These are phyloP conservation scores for Metschnikowia reukaufii DNA, from an alignment of 805 yeast genomes.

Conservation along the genomic window DNA sequence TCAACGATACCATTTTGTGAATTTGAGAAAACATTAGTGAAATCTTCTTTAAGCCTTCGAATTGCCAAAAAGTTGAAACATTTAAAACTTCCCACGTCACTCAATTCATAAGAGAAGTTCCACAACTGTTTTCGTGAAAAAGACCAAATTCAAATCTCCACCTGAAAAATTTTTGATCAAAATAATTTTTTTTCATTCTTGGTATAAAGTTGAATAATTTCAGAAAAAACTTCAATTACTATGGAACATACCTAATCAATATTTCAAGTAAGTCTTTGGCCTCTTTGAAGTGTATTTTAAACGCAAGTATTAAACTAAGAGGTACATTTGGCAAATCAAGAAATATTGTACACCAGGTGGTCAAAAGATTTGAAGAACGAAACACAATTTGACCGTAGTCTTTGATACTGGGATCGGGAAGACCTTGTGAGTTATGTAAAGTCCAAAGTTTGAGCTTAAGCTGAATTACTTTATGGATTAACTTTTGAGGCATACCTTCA, in stretches of 20 bases:
- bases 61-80: too few relatives aligned
- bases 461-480: conserved; percentile 1
- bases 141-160: too few relatives aligned
- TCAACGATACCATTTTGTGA: too few relatives aligned
- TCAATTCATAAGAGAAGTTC: too few relatives aligned
- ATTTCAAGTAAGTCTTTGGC: background rate
- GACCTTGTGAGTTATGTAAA: background rate
- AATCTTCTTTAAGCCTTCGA: too few relatives aligned
- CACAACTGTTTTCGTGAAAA: too few relatives aligned
- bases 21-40: too few relatives aligned
- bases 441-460: conserved; percentile 6
- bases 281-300: background rate
- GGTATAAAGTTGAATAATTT: too few relatives aligned
- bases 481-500: background rate
- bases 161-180: background rate
- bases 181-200: too few relatives aligned
- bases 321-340: background rate
- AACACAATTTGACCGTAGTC: background rate
- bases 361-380: background rate
- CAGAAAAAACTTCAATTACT: background rate
- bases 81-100: too few relatives aligned
- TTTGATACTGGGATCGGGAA: background rate
- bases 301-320: background rate
- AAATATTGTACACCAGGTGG: background rate
- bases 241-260: background rate